Base-by-base conservation (phyloP, 1,139 yeast genomes). In the Kazachstania sp. region DNA sequence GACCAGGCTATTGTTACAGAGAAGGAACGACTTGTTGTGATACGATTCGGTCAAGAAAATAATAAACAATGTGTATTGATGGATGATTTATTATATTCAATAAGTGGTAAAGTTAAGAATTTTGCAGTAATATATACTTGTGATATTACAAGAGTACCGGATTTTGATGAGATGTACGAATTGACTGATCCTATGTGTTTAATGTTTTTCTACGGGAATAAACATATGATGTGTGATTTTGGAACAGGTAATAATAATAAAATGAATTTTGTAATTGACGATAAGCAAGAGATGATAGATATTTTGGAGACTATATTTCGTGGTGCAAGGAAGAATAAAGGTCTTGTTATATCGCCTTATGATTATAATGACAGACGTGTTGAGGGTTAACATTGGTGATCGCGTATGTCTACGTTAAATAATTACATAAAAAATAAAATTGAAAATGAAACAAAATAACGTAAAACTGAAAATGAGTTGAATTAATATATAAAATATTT, bases 211-310 rank as follows among this genome's bases (percentile, higher is more conserved):
- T 87, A 78, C 68, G 72, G 95, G 47, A 92, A 92, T 68, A 90
- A 88, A 64, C 98, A 92, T 65, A 90, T 94, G 95, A 80, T 90
- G 87, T 86, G 96, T 68, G 98, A 92, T 70, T 88, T 88, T 66
- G 98, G 98, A 2, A 92, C 98, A 0, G 99, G 99, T 39, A 87
- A 92, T 63, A 92, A 94, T 67, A 92, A 94, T 71, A 92, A 92
- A 71, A 71, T 92, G 69, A 88, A 88, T 61, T 92, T 92, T 67
- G 70, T 71, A 6, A 71, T 92, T 34, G 81, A 79, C 43, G 88
- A 86, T 61, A 83, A 84, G 54, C 97, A 92, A 64, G 97, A 88
- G 56, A 66, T 92, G 71, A 86, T 92, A 34, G 98, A 92, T 64
- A 84, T 94, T 32, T 70, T 92, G 26, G 98, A 94, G 61, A 84